Percentiles rank a stretch among this genome's conserved stretches.
Conservation (phyloP, 2,329 filamentous ascomycete genomes). For the Berkeleyomyces rouxiae region DNA sequence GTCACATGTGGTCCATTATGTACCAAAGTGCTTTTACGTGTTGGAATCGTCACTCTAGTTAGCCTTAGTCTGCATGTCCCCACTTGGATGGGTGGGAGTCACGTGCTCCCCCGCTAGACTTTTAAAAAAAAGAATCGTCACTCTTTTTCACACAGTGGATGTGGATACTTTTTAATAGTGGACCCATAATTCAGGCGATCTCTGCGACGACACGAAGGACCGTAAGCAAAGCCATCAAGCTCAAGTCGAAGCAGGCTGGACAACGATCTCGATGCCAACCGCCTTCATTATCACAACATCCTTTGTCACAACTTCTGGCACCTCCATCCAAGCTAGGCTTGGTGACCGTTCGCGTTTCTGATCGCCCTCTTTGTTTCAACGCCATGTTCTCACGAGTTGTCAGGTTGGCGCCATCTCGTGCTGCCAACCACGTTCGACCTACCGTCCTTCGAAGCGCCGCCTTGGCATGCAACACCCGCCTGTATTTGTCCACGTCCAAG, state of each 20-base stretch:
- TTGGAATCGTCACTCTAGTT: no score
- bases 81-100: no score
- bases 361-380: not conserved
- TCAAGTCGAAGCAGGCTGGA: no score
- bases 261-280: no score
- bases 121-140: no score
- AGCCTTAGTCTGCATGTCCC: no score
- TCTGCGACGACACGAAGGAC: not conserved
- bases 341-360: no score
- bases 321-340: no score
- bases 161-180: not conserved
- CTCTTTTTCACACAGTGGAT: no score
- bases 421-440: constrained; percentile 14
- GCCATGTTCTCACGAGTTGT: constrained; percentile 1
- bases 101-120: no score
- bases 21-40: not conserved
- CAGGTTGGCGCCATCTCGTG: constrained; percentile 3
- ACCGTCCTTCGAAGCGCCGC: constrained; percentile 14
- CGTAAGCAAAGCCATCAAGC: not conserved
- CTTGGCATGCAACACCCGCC: not conserved
- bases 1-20: not conserved
- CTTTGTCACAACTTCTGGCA: no score
- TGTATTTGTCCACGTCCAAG: not conserved
- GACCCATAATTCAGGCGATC: not conserved
- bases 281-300: no score